Conservation (phyloP, 164 flowering plant genomes). For the Vitis rotundifolia region DNA sequence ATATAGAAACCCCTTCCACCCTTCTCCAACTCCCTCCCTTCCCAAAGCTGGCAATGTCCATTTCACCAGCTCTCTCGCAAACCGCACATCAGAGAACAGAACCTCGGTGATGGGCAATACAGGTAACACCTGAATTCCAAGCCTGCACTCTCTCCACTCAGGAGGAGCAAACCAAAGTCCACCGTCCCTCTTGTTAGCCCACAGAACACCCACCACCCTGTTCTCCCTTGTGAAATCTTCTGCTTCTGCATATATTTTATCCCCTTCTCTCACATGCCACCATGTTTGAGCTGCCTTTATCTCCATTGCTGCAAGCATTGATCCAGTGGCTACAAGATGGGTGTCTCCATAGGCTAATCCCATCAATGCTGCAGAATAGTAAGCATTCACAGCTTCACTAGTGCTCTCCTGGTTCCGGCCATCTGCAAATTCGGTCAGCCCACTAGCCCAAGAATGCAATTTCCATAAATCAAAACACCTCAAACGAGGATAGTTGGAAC, state of each 20-base stretch:
- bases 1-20: constrained; percentile 92
- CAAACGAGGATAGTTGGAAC: constrained; percentile 58
- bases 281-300: constrained; percentile 73
- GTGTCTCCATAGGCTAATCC: constrained; percentile 88
- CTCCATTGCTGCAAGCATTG: constrained; percentile 75
- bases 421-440: constrained; percentile 77
- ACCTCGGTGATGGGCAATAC: constrained; percentile 72
- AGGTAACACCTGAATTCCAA: constrained; percentile 87
- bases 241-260: constrained; percentile 48
- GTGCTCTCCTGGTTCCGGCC: constrained; percentile 91
- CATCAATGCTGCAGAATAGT: constrained; percentile 89
- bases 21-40: constrained; percentile 81
- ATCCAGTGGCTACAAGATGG: constrained; percentile 67
- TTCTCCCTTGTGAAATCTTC: constrained; percentile 66
- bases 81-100: constrained; percentile 59
- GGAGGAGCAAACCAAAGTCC: constrained; percentile 90
- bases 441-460: constrained; percentile 94
- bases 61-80: constrained; percentile 56
- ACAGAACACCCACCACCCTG: constrained; percentile 77
- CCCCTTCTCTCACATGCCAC: constrained; percentile 80
- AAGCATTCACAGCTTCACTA: constrained; percentile 84
- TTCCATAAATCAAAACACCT: constrained; percentile 86
- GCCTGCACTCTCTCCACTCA: constrained; percentile 79
- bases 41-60: constrained; percentile 75
- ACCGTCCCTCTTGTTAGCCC: constrained; percentile 89